These are phyloP conservation scores for Citeromyces matritensis DNA, from an alignment of 805 yeast species.

Conservation along the genomic window DNA sequence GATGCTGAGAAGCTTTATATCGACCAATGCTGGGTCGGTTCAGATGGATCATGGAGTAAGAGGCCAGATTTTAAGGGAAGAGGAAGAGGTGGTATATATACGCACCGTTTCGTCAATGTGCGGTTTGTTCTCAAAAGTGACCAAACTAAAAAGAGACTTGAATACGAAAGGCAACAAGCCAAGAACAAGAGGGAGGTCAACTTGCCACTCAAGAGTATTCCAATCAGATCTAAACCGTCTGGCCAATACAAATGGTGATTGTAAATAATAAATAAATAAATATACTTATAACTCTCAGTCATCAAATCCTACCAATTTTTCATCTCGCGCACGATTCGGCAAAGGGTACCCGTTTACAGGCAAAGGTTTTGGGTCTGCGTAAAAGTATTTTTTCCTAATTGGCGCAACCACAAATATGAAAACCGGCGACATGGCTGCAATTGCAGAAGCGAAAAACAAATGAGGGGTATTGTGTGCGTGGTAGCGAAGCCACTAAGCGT, in stretches of 20 bases:
- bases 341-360: constrained; percentile 43
- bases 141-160: constrained; percentile 44
- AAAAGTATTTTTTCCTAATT: constrained; percentile 52
- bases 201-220: constrained; percentile 17
- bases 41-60: constrained; percentile 64
- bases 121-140: constrained; percentile 61
- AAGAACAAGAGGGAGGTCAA: constrained; percentile 23
- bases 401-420: constrained; percentile 47
- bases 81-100: constrained; percentile 73
- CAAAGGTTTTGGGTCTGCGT: constrained; percentile 48
- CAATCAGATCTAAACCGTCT: constrained; percentile 30
- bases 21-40: constrained; percentile 80
- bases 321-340: constrained; percentile 39
- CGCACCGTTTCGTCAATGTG: constrained; percentile 68
- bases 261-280: constrained; percentile 1
- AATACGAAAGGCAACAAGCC: constrained; percentile 40
- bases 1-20: constrained; percentile 51
- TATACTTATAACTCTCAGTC: constrained; percentile 15
- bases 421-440: constrained; percentile 57
- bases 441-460: constrained; percentile 44
- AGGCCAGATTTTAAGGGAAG: constrained; percentile 78
- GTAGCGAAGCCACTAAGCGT: constrained; percentile 48
- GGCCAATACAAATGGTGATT: constrained; percentile 42
- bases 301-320: constrained; percentile 34
- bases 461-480: constrained; percentile 69